Evolutionary conservation across 2,329 filamentous ascomycete species (phyloP), one percentile per base, ranked within the genome.

Genomic region (Talaromyces sp.): DNA sequence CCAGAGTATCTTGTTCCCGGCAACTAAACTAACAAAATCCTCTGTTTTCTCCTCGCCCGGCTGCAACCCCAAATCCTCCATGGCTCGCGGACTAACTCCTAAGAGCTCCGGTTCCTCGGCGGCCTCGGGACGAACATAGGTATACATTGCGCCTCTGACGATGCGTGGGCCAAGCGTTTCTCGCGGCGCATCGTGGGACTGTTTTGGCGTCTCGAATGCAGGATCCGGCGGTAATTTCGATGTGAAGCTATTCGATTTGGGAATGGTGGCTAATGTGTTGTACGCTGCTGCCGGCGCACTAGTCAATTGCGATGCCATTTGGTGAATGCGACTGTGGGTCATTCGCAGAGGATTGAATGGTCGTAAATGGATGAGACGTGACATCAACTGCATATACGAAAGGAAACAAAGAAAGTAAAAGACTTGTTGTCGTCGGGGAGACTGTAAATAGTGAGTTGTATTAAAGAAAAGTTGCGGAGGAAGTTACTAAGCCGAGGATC

Each of bases 121-220:
- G 22, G 83, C 78, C 72, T 94, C 90, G 0, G 95, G 95, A 3
- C 93, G 88, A 22, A 99, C 93, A 83, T 89, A 99, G 8, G 93
- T 96, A 79, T 91, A 99, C 60, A 94, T 80, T 3, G 95, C 94
- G 66, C 89, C 87, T 74, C 89, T 92, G 47, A 99, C 95, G 76
- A 92, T 84, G 58, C 93, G 90, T 17, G 95, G 94, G 0, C 86
- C 85, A 58, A 98, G 89, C 40, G 89, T 81, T 65, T 90, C 85
- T 72, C 94, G 88, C 1, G 92, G 89, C 0, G 92, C 92, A 70
- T 87, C 85, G 77, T 98, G 92, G 0, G 94, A 97, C 66, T 85
- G 85, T 67, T 88, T 85, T 0, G 95, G 93, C 0, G 92, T 96
- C 17, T 92, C 89, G 74, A 91, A 97, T 31, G 86, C 79, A 11